These are phyloP conservation scores for Colletotrichum theobromicola DNA, from an alignment of 2,329 filamentous ascomycete genomes.

Conservation along the genomic window DNA sequence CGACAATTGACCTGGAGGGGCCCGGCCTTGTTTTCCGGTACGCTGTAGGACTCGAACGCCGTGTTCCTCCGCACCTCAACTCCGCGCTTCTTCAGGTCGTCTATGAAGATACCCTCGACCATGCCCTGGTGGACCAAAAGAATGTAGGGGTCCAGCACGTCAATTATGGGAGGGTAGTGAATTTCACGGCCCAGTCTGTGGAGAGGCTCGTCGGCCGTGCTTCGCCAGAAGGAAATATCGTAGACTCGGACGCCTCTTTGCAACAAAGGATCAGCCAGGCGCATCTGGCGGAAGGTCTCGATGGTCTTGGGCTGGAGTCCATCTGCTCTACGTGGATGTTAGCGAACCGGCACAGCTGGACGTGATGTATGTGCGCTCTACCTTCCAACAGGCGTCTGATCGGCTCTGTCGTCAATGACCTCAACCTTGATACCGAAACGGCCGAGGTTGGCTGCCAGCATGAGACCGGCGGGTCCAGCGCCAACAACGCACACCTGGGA, in stretches of 20 bases:
- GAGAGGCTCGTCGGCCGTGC: constrained; percentile 54
- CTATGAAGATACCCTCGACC: constrained; percentile 73
- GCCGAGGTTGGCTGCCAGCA: constrained; percentile 61
- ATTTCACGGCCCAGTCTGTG: constrained; percentile 68
- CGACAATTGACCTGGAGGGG: constrained; percentile 57
- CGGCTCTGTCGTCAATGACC: constrained; percentile 71
- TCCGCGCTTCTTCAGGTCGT: constrained; percentile 70
- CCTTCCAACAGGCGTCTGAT: constrained; percentile 70
- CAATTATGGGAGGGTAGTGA: constrained; percentile 70
- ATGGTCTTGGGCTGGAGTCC: constrained; percentile 81
- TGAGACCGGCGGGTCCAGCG: constrained; percentile 61
- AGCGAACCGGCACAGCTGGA: background rate
- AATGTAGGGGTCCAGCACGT: constrained; percentile 62
- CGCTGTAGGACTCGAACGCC: constrained; percentile 64
- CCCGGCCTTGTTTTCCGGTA: constrained; percentile 45
- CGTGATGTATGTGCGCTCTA: constrained; percentile 26
- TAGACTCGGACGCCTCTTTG: constrained; percentile 73
- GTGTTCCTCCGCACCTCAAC: constrained; percentile 68
- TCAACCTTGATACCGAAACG: constrained; percentile 70
- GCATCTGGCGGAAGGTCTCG: constrained; percentile 76
- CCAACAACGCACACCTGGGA: constrained; percentile 59
- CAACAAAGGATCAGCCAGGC: constrained; percentile 71
- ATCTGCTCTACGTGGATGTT: constrained; percentile 57
- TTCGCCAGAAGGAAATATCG: constrained; percentile 77
- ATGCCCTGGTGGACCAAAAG: constrained; percentile 75